phyloP scores from a whole-genome alignment of 176 grass and related monocot genomes.

The Triticum aestivum region DNA sequence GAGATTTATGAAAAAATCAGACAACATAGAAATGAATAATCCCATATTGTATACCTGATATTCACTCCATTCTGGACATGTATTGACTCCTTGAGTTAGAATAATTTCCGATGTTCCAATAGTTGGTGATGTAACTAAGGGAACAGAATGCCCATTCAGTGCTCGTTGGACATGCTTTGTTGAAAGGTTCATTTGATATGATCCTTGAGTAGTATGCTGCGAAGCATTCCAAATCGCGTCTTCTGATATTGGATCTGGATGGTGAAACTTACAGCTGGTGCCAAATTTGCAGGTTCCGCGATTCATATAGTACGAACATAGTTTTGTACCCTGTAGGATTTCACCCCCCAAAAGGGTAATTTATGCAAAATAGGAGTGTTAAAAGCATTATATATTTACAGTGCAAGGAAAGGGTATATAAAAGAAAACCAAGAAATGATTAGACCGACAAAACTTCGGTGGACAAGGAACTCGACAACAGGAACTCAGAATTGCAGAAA shows the following conservation, averaged over 20 bases:
- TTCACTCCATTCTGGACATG: not conserved
- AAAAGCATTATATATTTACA: not conserved
- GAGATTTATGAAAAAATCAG: not conserved
- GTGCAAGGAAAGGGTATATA: not conserved
- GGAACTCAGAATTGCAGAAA: not conserved
- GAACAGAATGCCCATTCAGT: not conserved
- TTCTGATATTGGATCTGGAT: not conserved
- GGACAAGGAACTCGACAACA: not conserved
- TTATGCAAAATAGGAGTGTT: not conserved
- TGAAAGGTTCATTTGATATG: not conserved
- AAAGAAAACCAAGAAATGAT: not conserved
- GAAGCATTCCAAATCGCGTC: not conserved
- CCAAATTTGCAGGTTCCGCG: conserved; percentile 39
- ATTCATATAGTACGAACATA: conserved; percentile 9
- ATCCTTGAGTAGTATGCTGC: not conserved
- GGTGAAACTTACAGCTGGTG: conserved; percentile 39
- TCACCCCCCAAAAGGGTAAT: not conserved
- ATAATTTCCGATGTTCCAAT: not conserved
- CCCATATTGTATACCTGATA: not conserved
- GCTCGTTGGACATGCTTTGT: not conserved
- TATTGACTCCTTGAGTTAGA: not conserved
- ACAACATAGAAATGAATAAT: not conserved
- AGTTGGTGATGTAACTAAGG: not conserved
- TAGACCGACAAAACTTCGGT: not conserved
- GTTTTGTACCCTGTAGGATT: not conserved